Evolutionary conservation across 176 grass and related monocot species (phyloP).

Genomic region (Musa schizocarpa): DNA sequence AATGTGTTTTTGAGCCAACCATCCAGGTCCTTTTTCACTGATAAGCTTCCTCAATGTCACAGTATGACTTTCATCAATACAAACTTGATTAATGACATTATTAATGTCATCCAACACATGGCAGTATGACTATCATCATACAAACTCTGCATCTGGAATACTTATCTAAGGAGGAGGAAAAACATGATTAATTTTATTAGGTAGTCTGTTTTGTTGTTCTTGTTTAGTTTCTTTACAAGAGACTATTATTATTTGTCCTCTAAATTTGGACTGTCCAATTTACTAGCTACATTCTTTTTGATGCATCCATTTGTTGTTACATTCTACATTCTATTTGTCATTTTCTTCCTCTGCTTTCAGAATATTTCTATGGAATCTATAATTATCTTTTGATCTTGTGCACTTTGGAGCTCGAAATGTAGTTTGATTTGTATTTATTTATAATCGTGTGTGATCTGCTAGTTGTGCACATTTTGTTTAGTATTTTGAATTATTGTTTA

Average conservation of each 20-base stretch:
- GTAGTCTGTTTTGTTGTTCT: not conserved
- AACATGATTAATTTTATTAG: not conserved
- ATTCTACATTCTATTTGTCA: not conserved
- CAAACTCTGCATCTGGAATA: not conserved
- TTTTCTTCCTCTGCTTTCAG: not conserved
- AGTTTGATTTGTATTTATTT: too few species aligned
- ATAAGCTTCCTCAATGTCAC: not conserved
- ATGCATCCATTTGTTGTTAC: not conserved
- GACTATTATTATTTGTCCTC: not conserved
- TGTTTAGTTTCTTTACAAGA: not conserved
- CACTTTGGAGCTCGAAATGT: too few species aligned
- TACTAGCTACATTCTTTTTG: not conserved
- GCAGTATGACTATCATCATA: too few species aligned
- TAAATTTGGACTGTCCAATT: not conserved
- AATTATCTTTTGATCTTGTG: too few species aligned
- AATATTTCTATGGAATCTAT: too few species aligned
- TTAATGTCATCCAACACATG: too few species aligned
- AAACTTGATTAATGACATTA: too few species aligned
- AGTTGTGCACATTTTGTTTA: too few species aligned
- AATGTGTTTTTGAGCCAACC: conserved; percentile 19
- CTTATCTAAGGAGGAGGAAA: not conserved
- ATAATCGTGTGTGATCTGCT: too few species aligned
- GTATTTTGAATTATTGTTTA: too few species aligned
- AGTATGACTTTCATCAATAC: too few species aligned
- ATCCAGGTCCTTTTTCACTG: conserved; percentile 6